Evolutionary conservation across 257 asterid species (phyloP), one percentile per base, ranked within the genome.

Genomic region (Leptodermis oblonga): DNA sequence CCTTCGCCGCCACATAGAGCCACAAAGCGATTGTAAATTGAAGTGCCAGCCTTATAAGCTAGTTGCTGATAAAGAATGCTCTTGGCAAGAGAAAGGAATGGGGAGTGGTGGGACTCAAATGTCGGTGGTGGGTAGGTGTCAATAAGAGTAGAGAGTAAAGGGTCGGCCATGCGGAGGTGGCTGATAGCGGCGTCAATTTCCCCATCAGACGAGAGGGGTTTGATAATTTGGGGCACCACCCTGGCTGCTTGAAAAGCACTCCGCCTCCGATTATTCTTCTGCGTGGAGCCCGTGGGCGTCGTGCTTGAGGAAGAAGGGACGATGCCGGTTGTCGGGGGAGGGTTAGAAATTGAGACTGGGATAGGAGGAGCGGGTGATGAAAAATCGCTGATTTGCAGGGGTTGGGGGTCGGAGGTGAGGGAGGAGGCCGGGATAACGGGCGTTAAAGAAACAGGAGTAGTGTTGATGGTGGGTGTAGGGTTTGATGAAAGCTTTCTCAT

Each of bases 61-160:
- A 93, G 86, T 75, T 90, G 97, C 84, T 93, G 98, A 68, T 88
- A 87, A 4, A 93, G 85, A 72, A 93, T 93, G 82, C 92, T 87
- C 79, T 82, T 93, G 28, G 95, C 62, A 15, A 93, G 85, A 28
- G 98, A 85, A 62, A 82, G 83, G 78, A 88, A 93, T 3, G 98
- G 96, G 59, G 73, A 76, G 15, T 79, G 87, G 64, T 85, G 88
- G 62, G 76, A 43, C 36, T 90, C 94, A 18, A 93, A 90, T 48
- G 81, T 81, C 9, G 95, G 97, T 22, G 82, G 82, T 1, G 82
- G 87, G 52, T 78, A 85, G 51, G 72, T 58, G 72, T 87, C 96
- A 5, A 90, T 90, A 5, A 90, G 80, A 14, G 88, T 56, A n/a
- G 65, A 79, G 17, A 92, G 82, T 42, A 88, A 76, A 5, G 95